Evolutionary conservation across 2,329 filamentous ascomycete species (phyloP).

Genomic region (Cercospora sesami): DNA sequence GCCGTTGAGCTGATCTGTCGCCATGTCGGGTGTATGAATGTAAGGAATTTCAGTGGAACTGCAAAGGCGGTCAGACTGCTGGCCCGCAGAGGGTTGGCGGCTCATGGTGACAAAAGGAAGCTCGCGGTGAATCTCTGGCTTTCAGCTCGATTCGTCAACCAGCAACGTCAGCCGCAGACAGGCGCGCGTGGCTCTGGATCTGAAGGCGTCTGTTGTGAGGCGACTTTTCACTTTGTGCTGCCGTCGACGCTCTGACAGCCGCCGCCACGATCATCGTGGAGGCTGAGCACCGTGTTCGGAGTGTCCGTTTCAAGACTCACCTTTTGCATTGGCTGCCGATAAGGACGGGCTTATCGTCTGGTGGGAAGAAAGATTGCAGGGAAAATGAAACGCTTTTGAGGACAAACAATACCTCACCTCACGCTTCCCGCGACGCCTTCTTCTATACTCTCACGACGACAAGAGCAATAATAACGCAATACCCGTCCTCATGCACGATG

Average conservation of each 20-base stretch:
- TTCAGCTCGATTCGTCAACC: neutral
- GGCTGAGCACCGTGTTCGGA: neutral
- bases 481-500: constrained; percentile 11
- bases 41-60: neutral
- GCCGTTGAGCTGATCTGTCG: constrained; percentile 16
- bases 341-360: constrained; percentile 1
- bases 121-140: constrained; percentile 13
- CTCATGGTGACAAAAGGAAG: neutral
- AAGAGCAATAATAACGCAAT: constrained; percentile 9
- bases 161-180: constrained; percentile 1
- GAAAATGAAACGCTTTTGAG: neutral
- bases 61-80: constrained; percentile 3
- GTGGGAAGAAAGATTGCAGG: neutral
- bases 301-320: constrained; percentile 10
- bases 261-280: neutral
- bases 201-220: neutral
- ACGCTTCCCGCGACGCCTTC: neutral
- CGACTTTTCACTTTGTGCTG: neutral
- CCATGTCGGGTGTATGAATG: constrained; percentile 19
- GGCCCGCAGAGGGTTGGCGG: neutral
- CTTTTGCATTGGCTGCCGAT: constrained; percentile 11
- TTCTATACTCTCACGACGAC: neutral
- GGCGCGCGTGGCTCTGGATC: neutral
- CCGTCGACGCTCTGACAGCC: neutral
- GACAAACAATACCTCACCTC: neutral